These are phyloP conservation scores for Peronosclerospora sorghi DNA, from an alignment of 352 stramenopile genomes.

Conservation along the genomic window DNA sequence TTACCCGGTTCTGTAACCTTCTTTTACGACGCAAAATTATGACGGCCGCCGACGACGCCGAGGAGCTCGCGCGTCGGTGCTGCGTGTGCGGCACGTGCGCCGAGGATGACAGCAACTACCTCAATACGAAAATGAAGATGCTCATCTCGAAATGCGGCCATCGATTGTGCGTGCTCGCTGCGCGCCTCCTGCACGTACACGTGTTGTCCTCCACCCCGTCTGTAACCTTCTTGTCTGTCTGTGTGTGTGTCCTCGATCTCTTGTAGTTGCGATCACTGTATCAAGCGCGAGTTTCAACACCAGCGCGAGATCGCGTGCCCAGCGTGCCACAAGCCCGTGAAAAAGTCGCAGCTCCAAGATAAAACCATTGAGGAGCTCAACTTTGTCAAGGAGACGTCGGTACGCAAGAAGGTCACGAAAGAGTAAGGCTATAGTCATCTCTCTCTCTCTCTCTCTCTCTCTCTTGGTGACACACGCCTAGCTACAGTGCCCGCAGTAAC, in stretches of 20 bases:
- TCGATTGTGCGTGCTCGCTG: constrained; percentile 49
- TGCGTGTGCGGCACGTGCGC: constrained; percentile 80
- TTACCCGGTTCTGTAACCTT: too few relatives aligned
- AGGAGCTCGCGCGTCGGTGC: constrained; percentile 74
- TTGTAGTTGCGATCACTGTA: constrained; percentile 71
- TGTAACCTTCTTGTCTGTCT: background rate
- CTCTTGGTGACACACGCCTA: too few relatives aligned
- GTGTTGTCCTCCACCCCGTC: too few relatives aligned
- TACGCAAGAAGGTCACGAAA: constrained; percentile 83
- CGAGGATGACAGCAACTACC: constrained; percentile 81
- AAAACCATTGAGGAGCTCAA: constrained; percentile 86
- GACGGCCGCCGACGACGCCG: constrained; percentile 35
- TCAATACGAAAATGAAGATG: constrained; percentile 89
- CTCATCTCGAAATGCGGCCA: constrained; percentile 86
- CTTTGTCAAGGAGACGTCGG: constrained; percentile 75
- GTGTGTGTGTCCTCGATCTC: background rate
- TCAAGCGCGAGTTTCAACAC: constrained; percentile 82
- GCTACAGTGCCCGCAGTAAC: too few relatives aligned
- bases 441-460: too few relatives aligned
- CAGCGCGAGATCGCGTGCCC: constrained; percentile 79
- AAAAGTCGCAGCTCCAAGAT: constrained; percentile 83
- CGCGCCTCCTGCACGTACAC: background rate
- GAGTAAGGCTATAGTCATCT: constrained; percentile 33
- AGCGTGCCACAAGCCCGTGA: constrained; percentile 72
- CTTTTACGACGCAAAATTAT: constrained; percentile 5